Percentiles rank a stretch among this genome's conserved stretches.
Conservation (phyloP, 176 grass and related monocot genomes). For the Oryza meridionalis region DNA sequence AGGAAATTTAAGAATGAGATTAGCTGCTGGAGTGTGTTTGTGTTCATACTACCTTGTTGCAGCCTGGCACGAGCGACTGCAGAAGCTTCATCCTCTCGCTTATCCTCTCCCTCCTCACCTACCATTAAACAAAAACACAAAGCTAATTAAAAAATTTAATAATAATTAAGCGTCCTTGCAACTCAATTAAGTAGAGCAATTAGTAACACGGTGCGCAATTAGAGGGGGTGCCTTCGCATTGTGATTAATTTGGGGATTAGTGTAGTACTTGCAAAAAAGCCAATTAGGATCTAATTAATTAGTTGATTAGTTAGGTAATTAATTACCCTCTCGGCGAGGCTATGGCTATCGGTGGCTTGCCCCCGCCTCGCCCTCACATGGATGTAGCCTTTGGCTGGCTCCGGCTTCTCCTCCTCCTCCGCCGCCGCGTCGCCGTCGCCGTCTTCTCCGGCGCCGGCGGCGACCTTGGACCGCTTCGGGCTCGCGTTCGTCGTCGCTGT, state of each 20-base stretch:
- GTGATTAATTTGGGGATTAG: neutral
- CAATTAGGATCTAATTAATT: neutral
- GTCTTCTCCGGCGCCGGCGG: neutral
- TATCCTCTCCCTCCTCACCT: conserved; percentile 82
- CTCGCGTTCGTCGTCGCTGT: conserved; percentile 22
- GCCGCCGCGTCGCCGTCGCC: neutral
- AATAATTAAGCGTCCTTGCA: neutral
- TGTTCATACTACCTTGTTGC: conserved; percentile 68
- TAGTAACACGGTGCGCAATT: neutral
- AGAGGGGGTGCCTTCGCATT: neutral
- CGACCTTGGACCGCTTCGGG: conserved; percentile 49
- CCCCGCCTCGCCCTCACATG: conserved; percentile 72
- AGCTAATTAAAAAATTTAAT: neutral
- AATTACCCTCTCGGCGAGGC: conserved; percentile 71
- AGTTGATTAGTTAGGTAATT: conserved; percentile 9
- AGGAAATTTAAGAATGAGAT: neutral
- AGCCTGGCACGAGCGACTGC: conserved; percentile 68
- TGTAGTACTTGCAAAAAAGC: neutral
- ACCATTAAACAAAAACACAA: neutral
- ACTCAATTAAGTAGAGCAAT: neutral
- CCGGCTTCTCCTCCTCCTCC: conserved; percentile 4
- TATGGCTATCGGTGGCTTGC: conserved; percentile 79
- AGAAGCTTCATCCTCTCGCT: conserved; percentile 79
- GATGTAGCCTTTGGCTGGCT: conserved; percentile 64
- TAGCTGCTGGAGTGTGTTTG: neutral